Conservation (phyloP, 73 alveolate genomes). For the Tetrahymena borealis region DNA sequence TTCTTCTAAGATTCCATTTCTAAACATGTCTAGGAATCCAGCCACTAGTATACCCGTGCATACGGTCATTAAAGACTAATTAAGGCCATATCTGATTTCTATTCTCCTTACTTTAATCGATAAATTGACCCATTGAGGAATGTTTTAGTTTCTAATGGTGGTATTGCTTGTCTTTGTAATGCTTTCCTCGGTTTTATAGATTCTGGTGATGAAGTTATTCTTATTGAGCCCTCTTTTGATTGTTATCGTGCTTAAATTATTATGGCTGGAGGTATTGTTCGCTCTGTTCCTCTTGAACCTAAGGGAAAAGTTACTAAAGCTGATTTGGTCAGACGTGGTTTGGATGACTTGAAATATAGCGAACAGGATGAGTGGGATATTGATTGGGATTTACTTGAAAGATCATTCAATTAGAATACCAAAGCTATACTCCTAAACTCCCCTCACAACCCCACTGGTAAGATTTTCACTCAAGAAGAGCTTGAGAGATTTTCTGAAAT, state of each 20-base stretch:
- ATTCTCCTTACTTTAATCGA: slow-evolving; percentile 1
- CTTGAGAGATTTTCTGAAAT: slow-evolving; percentile 37
- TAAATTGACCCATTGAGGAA: slow-evolving; percentile 7
- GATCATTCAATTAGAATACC: slow-evolving; percentile 45
- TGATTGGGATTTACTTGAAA: slow-evolving; percentile 55
- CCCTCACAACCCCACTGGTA: slow-evolving; percentile 69
- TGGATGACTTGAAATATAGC: background rate
- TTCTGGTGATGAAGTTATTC: slow-evolving; percentile 45
- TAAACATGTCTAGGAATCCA: background rate
- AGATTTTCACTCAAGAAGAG: slow-evolving; percentile 42
- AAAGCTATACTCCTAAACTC: slow-evolving; percentile 43
- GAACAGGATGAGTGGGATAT: background rate
- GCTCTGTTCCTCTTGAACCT: background rate
- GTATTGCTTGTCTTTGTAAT: background rate
- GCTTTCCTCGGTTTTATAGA: slow-evolving; percentile 11
- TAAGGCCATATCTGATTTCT: background rate
- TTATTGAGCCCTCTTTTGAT: slow-evolving; percentile 47
- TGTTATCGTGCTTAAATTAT: slow-evolving; percentile 4
- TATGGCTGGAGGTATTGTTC: slow-evolving; percentile 3
- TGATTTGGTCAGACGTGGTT: background rate
- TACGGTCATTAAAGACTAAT: background rate
- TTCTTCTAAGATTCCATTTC: background rate
- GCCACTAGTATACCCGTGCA: background rate
- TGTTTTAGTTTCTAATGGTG: slow-evolving; percentile 6
- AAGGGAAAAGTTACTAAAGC: background rate